Conservation (phyloP, 2,329 filamentous ascomycete species). For the Triangularia setosa region DNA sequence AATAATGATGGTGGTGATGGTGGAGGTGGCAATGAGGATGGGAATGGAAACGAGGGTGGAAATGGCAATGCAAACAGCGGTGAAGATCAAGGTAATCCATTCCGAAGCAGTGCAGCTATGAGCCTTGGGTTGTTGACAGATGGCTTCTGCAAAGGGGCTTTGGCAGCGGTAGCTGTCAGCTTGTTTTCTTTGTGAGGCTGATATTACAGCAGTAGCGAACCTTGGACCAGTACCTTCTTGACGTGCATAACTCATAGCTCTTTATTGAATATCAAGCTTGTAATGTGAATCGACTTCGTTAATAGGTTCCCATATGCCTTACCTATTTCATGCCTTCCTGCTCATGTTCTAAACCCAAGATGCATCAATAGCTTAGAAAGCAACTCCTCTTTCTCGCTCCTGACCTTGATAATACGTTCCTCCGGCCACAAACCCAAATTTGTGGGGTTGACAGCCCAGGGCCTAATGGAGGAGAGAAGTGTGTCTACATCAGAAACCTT, state of each 20-base stretch:
- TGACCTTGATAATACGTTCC: conserved; percentile 1
- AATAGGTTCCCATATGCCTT: too few relatives aligned
- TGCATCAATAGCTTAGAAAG: neutral
- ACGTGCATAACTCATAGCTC: too few relatives aligned
- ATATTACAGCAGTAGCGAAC: neutral
- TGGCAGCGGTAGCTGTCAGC: neutral
- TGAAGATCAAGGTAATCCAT: neutral
- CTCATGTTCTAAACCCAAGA: neutral
- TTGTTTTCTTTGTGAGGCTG: neutral
- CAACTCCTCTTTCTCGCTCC: conserved; percentile 6
- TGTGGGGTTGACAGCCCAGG: conserved; percentile 16
- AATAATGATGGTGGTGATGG: neutral
- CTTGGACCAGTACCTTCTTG: too few relatives aligned
- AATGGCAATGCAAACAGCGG: neutral
- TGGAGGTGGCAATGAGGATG: neutral
- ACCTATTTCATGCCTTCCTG: neutral
- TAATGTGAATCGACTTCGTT: too few relatives aligned
- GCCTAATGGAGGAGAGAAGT: conserved; percentile 8
- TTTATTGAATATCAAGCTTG: too few relatives aligned
- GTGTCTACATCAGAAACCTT: neutral
- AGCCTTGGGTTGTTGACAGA: neutral
- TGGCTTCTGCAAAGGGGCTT: neutral
- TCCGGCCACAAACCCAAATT: conserved; percentile 13
- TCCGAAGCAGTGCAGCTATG: neutral
- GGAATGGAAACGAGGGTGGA: neutral